These are phyloP conservation scores for Cydonia oblonga DNA, from an alignment of 331 rosid species.

Conservation along the genomic window DNA sequence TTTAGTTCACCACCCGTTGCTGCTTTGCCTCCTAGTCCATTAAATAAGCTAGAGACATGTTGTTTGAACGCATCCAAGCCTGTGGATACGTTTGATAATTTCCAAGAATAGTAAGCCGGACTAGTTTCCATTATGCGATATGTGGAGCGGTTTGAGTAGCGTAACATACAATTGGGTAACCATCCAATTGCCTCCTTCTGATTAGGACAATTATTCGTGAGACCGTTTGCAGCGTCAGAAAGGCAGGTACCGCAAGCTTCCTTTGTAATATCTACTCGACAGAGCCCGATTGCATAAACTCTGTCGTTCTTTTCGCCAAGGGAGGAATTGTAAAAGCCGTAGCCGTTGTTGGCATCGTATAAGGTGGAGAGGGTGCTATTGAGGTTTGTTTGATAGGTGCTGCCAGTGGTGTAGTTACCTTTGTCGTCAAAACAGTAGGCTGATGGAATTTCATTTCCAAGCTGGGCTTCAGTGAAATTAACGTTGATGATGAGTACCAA, in stretches of 20 bases:
- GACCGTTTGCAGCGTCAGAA: neutral
- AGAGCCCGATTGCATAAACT: conserved; percentile 26
- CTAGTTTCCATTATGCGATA: neutral
- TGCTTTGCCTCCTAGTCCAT: neutral
- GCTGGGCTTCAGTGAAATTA: neutral
- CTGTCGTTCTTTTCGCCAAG: neutral
- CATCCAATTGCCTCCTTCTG: conserved; percentile 36
- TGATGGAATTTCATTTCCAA: neutral
- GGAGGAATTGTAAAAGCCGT: conserved; percentile 35
- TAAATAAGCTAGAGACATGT: neutral
- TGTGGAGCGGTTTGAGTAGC: conserved; percentile 21
- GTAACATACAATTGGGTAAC: conserved; percentile 31
- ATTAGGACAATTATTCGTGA: conserved; percentile 3
- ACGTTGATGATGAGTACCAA: neutral
- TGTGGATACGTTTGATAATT: neutral
- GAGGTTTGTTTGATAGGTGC: neutral
- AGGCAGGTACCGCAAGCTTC: conserved; percentile 28
- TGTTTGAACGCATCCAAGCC: neutral
- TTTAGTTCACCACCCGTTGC: neutral
- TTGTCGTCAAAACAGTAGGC: neutral
- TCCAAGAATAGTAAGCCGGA: neutral
- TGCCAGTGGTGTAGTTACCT: neutral
- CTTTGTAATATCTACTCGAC: conserved; percentile 28
- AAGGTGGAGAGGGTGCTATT: neutral
- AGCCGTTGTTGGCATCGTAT: neutral